A percentile compares a stretch with the other conserved stretches of the same genome.
phyloP scores from a whole-genome alignment of 2,329 filamentous ascomycete genomes.

The Cryphonectria carpinicola region DNA sequence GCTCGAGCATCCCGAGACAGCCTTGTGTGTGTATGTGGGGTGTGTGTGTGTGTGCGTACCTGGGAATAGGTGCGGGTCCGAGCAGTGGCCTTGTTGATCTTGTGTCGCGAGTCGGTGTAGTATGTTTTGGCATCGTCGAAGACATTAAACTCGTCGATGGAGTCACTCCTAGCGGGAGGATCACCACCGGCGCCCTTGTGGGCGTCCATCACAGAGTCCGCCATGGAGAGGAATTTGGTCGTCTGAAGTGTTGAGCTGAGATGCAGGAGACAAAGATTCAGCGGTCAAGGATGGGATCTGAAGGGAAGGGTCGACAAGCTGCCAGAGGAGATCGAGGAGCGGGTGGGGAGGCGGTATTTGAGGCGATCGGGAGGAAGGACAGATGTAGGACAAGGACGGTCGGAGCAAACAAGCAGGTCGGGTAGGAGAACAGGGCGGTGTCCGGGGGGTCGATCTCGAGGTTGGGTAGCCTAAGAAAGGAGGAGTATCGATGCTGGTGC shows the following conservation, averaged over 20 bases:
- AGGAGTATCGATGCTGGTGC: conserved; percentile 12
- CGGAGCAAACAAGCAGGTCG: not conserved
- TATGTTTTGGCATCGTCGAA: conserved; percentile 64
- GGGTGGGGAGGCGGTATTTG: not conserved
- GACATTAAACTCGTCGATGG: conserved; percentile 52
- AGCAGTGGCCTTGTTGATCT: conserved; percentile 48
- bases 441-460: conserved; percentile 15
- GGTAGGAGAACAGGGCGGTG: conserved; percentile 9
- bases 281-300: not conserved
- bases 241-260: not conserved
- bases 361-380: not conserved
- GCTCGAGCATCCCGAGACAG: not conserved
- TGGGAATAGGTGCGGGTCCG: conserved; percentile 62
- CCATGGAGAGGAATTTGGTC: conserved; percentile 13
- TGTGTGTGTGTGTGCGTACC: conserved; percentile 39
- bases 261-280: conserved; percentile 1
- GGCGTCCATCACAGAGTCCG: conserved; percentile 20
- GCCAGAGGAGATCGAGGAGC: not conserved
- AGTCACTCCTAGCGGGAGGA: conserved; percentile 35
- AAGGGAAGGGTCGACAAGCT: not conserved
- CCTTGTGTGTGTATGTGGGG: not conserved
- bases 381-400: not conserved
- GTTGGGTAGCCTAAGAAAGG: conserved; percentile 11
- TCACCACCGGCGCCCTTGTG: conserved; percentile 18
- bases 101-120: conserved; percentile 60